Evolutionary conservation across 108 stramenopile genomes (phyloP).

Genomic region (Nitzschia palea): DNA sequence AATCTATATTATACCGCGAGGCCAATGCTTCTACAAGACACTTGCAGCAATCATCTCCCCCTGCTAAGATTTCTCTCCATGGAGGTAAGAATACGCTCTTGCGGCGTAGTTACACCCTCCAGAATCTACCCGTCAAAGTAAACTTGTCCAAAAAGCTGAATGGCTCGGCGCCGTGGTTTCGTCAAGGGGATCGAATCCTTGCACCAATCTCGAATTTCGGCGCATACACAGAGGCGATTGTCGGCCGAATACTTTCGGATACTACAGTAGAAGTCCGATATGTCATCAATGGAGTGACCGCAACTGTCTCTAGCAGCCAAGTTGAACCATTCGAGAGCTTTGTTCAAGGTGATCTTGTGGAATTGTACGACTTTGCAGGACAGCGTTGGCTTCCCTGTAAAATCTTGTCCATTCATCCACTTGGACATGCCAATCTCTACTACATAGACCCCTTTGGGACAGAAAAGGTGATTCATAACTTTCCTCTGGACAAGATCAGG

Average conservation of each 20-base stretch:
- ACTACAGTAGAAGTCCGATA: no score
- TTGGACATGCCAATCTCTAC: neutral
- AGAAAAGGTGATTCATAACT: no score
- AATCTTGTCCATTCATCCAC: conserved; percentile 1
- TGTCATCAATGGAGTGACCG: no score
- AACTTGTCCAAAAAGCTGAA: neutral
- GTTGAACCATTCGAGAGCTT: conserved; percentile 2
- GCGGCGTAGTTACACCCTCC: neutral
- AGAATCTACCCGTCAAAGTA: neutral
- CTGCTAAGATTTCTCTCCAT: no score
- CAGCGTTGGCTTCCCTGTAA: neutral
- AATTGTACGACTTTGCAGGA: neutral
- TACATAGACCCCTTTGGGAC: neutral
- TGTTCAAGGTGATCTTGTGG: conserved; percentile 8
- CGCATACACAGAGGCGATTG: no score
- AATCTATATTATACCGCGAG: neutral
- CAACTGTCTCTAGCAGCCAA: neutral
- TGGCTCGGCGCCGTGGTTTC: no score
- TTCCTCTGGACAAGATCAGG: no score
- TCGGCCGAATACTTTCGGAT: no score
- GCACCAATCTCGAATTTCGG: no score
- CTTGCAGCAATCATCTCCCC: no score
- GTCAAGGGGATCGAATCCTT: no score
- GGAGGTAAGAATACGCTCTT: neutral
- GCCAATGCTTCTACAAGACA: no score